These are phyloP conservation scores for Myochromella boudieri DNA, from an alignment of 768 basidiomycete genomes.

Conservation along the genomic window DNA sequence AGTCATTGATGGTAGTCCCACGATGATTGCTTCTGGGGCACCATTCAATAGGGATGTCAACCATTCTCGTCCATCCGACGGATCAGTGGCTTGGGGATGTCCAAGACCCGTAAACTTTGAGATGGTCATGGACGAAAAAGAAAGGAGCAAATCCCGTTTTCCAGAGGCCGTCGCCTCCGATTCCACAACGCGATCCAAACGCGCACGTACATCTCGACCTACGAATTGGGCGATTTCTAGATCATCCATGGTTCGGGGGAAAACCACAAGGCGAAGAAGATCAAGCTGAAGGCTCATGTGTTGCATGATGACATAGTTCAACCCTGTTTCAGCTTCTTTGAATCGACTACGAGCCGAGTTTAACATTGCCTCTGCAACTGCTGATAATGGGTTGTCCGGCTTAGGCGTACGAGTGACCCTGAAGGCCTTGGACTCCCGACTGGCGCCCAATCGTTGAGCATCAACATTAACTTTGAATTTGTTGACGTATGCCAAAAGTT, in stretches of 20 bases:
- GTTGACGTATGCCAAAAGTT: slow-evolving; percentile 68
- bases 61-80: slow-evolving; percentile 54
- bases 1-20: slow-evolving; percentile 78
- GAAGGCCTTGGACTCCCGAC: slow-evolving; percentile 77
- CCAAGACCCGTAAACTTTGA: slow-evolving; percentile 69
- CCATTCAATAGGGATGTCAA: slow-evolving; percentile 58
- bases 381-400: slow-evolving; percentile 78
- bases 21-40: slow-evolving; percentile 70
- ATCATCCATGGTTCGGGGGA: slow-evolving; percentile 80
- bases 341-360: slow-evolving; percentile 70
- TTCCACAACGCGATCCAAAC: slow-evolving; percentile 62
- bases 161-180: slow-evolving; percentile 47
- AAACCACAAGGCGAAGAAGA: slow-evolving; percentile 66
- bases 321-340: slow-evolving; percentile 60
- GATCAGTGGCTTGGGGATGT: slow-evolving; percentile 40
- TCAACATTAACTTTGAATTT: slow-evolving; percentile 76
- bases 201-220: slow-evolving; percentile 66
- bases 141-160: slow-evolving; percentile 65
- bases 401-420: slow-evolving; percentile 68
- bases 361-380: slow-evolving; percentile 85
- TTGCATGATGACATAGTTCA: slow-evolving; percentile 66
- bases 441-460: slow-evolving; percentile 72
- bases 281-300: slow-evolving; percentile 72
- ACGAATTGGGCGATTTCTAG: slow-evolving; percentile 75
- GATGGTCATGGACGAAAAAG: slow-evolving; percentile 75